phyloP scores from a whole-genome alignment of 139 green algal species.

The Haematococcus lacustris region DNA sequence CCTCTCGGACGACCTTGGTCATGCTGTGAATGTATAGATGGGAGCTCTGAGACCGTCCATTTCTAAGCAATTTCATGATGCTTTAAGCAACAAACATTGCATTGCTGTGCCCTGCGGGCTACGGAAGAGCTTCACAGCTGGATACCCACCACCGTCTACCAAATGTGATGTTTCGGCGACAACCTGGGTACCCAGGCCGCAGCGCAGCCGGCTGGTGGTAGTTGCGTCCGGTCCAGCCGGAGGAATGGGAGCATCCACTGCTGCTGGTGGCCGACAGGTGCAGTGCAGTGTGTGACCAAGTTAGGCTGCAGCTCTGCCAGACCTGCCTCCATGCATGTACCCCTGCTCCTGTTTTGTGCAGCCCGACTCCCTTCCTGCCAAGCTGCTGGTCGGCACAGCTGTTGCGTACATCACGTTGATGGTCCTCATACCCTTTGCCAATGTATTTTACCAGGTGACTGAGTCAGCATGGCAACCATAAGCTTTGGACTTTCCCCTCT shows the following conservation, averaged over 20 bases:
- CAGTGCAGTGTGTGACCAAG: not conserved
- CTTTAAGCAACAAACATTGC: no score
- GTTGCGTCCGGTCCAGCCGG: slow-evolving; percentile 22
- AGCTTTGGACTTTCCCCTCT: no score
- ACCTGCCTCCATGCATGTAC: not conserved
- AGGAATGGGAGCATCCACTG: slow-evolving; percentile 23
- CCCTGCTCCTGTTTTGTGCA: slow-evolving; percentile 16
- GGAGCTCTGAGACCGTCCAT: no score
- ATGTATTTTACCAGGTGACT: slow-evolving; percentile 70
- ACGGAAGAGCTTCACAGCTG: slow-evolving; percentile 5
- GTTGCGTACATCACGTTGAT: slow-evolving; percentile 61
- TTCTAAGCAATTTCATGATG: no score
- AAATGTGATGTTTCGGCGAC: no score
- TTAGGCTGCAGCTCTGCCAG: not conserved
- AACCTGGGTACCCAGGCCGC: no score
- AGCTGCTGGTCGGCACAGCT: slow-evolving; percentile 40
- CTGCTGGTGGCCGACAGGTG: slow-evolving; percentile 26
- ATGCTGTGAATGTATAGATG: no score
- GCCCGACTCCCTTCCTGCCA: slow-evolving; percentile 42
- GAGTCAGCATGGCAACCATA: no score
- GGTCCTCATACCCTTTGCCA: slow-evolving; percentile 69
- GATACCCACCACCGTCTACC: no score
- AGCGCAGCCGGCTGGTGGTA: no score
- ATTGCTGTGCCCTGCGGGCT: no score
- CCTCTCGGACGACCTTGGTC: no score